Evolutionary conservation across 768 basidiomycete species (phyloP), one percentile per base, ranked within the genome.

Genomic region (Hericium coralloides): DNA sequence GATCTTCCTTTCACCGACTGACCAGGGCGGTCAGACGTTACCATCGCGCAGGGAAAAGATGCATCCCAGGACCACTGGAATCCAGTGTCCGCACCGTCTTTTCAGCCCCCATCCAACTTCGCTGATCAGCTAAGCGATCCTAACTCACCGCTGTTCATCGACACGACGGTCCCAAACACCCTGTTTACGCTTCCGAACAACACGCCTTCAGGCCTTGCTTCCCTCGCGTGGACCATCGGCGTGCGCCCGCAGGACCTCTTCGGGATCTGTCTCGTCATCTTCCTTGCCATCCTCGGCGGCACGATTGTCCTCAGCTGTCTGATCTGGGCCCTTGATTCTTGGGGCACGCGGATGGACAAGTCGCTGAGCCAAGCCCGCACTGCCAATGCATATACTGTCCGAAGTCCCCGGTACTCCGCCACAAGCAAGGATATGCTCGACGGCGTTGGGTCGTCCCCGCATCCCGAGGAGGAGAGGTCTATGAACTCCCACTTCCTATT

Each of bases 201-300:
- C 63, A 73, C 78, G 7, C 78, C 85, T 0, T 64, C 74, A 8
- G 95, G 95, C 2, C 84, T 99, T 48, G 74, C 82, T 15, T 85
- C 89, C 2, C 95, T 95, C 67, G 90, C 94, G 1, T 86, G 85
- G 66, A 79, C 89, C 12, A 73, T 95, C 43, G 97, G 95, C 31
- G 67, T 98, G 4, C 82, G 83, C 12, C 88, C 89, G 1, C 77
- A 84, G 65, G 89, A 97, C 66, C 76, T 94, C 49, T 92, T 97
- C 65, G 80, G 80, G 20, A 84, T 87, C 53, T 93, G 89, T 68
- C 72, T 94, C n/a, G 73, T 82, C 39, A 72, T 98, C 54, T 95
- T 97, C 73, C 79, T 97, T 52, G 77, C 80, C 18, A 85, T 97
- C 61, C 70, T 89, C 31, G 89, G 81, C 1, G 85, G 75, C 10